A percentile compares a stretch with the other conserved stretches of the same genome.
Conservation (phyloP, 768 basidiomycete species). For the Hericium alpestre region DNA sequence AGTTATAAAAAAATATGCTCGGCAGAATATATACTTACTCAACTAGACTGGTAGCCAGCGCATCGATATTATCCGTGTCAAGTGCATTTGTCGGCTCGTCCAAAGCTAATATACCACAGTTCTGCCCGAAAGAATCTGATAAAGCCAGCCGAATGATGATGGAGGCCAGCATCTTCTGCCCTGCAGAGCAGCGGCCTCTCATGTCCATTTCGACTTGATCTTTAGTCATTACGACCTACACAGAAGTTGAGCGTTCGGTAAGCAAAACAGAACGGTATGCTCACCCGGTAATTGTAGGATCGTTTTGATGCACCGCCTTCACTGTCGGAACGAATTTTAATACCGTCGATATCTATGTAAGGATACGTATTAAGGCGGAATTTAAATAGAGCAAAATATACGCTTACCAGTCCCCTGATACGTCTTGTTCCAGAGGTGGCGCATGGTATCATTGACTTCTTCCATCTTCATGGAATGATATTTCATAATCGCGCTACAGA, state of each 20-base stretch:
- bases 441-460: slow-evolving; percentile 97
- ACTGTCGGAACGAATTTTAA: slow-evolving; percentile 87
- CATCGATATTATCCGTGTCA: slow-evolving; percentile 92
- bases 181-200: slow-evolving; percentile 96
- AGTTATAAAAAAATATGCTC: background rate
- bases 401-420: slow-evolving; percentile 90
- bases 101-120: slow-evolving; percentile 93
- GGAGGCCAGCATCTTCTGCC: slow-evolving; percentile 96
- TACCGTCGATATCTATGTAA: slow-evolving; percentile 85
- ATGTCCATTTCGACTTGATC: slow-evolving; percentile 99
- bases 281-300: slow-evolving; percentile 83
- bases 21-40: slow-evolving; percentile 48
- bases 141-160: slow-evolving; percentile 96
- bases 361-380: background rate
- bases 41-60: slow-evolving; percentile 81
- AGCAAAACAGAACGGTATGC: slow-evolving; percentile 27
- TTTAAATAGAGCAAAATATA: background rate
- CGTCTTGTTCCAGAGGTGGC: slow-evolving; percentile 95
- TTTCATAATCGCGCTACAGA: slow-evolving; percentile 87
- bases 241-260: background rate
- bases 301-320: slow-evolving; percentile 86
- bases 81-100: slow-evolving; percentile 98
- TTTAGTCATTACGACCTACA: slow-evolving; percentile 95
- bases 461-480: slow-evolving; percentile 98
- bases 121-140: slow-evolving; percentile 94